Conservation (phyloP, 208 protist genomes). For the Leishmania gerbilli region DNA sequence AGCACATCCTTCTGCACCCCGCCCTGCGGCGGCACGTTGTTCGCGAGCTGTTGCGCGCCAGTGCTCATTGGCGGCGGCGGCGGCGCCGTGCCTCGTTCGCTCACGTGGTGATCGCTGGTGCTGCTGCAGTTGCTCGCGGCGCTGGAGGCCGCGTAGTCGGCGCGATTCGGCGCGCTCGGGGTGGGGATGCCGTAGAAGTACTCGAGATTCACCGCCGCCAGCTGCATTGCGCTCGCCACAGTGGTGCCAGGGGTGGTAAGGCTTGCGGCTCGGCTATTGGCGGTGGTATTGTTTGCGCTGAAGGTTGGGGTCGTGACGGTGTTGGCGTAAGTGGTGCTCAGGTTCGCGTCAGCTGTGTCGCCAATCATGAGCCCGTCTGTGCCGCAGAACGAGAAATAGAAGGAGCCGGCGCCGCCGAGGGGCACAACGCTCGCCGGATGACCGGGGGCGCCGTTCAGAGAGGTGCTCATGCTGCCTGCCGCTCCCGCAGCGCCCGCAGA, state of each 20-base stretch:
- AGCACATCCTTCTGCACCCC: conserved; percentile 29
- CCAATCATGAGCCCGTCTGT: conserved; percentile 19
- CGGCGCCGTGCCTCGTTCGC: not conserved
- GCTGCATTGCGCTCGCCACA: conserved; percentile 1
- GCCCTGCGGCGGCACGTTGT: not conserved
- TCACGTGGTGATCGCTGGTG: conserved; percentile 3
- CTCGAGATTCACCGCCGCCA: conserved; percentile 18
- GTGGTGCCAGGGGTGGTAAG: not conserved
- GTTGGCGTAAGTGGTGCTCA: conserved; percentile 10
- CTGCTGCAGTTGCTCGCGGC: conserved; percentile 28
- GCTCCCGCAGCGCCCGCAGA: not conserved
- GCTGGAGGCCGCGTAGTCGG: conserved; percentile 11
- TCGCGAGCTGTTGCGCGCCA: not conserved
- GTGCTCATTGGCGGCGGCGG: not conserved
- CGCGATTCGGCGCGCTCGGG: conserved; percentile 13
- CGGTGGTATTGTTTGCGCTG: not conserved
- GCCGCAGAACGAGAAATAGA: conserved; percentile 21
- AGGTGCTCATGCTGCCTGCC: not conserved
- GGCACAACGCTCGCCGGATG: not conserved
- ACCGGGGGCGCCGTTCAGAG: not conserved
- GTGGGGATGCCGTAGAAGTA: conserved; percentile 30
- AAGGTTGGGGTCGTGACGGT: not conserved
- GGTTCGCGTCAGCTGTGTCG: not conserved
- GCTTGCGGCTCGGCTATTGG: not conserved
- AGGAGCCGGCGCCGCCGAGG: conserved; percentile 9